phyloP scores from a whole-genome alignment of 768 basidiomycete species.

The Lentinula raphanica region DNA sequence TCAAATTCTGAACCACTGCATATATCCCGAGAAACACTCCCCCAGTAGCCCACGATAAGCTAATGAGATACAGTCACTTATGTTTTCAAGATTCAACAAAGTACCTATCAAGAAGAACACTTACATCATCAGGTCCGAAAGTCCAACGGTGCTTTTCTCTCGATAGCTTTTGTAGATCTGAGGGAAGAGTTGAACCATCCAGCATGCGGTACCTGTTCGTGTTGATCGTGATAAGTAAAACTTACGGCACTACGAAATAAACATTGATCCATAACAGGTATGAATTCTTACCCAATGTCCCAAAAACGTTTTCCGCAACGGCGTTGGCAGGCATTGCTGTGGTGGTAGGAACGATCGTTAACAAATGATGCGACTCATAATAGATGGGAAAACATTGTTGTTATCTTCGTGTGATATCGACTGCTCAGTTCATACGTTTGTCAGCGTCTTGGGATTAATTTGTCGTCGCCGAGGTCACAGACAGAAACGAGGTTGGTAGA shows the following conservation, averaged over 20 bases:
- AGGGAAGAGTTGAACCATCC: conserved; percentile 64
- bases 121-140: conserved; percentile 65
- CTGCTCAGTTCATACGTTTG: no score
- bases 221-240: no score
- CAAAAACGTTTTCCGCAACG: conserved; percentile 62
- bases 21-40: conserved; percentile 66
- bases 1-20: conserved; percentile 55
- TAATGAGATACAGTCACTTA: conserved; percentile 16
- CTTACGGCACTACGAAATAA: no score
- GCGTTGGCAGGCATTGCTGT: conserved; percentile 39
- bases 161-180: conserved; percentile 72
- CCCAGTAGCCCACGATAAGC: conserved; percentile 58
- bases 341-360: not conserved
- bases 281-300: conserved; percentile 51
- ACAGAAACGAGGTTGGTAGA: no score
- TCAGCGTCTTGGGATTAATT: no score
- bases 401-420: no score
- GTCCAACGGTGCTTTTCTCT: conserved; percentile 60
- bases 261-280: no score
- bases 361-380: no score
- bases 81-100: not conserved
- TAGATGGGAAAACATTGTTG: no score
- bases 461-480: no score
- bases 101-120: no score
- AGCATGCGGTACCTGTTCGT: conserved; percentile 52